phyloP scores from a whole-genome alignment of 441 rosid genomes.

The Gossypium trilobum region DNA sequence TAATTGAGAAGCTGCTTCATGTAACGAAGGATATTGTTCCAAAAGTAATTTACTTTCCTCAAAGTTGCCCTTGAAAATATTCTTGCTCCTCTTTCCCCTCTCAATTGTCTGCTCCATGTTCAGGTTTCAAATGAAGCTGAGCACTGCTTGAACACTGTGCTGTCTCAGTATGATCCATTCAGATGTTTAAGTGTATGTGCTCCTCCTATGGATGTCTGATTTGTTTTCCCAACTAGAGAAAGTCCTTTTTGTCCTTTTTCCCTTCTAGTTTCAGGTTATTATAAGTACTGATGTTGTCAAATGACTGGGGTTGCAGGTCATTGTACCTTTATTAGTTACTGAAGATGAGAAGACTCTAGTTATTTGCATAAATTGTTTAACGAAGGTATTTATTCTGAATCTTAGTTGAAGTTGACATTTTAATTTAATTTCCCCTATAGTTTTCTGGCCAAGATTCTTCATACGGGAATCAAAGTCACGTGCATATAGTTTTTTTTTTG shows the following conservation, averaged over 20 bases:
- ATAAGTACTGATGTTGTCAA: conserved; percentile 14
- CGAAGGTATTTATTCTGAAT: conserved; percentile 48
- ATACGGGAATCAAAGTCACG: background rate
- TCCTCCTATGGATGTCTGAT: conserved; percentile 5
- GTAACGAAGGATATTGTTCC: conserved; percentile 55
- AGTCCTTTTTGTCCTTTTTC: background rate
- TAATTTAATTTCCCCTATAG: background rate
- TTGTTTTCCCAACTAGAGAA: background rate
- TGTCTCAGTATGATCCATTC: conserved; percentile 82
- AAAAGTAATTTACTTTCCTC: conserved; percentile 40
- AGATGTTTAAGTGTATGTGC: conserved; percentile 85
- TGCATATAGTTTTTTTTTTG: background rate
- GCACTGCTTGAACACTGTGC: conserved; percentile 67
- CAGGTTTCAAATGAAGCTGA: conserved; percentile 88
- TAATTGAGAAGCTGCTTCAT: conserved; percentile 82
- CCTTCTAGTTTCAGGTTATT: background rate
- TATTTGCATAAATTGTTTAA: conserved; percentile 83
- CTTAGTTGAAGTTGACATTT: background rate
- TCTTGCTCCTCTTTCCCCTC: background rate
- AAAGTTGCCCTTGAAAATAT: conserved; percentile 4
- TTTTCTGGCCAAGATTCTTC: background rate
- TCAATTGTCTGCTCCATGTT: conserved; percentile 6
- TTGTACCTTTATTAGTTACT: conserved; percentile 76
- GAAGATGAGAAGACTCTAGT: conserved; percentile 96
- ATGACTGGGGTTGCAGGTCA: conserved; percentile 47